phyloP scores from a whole-genome alignment of 306 rosid genomes.

The Prunus padus region DNA sequence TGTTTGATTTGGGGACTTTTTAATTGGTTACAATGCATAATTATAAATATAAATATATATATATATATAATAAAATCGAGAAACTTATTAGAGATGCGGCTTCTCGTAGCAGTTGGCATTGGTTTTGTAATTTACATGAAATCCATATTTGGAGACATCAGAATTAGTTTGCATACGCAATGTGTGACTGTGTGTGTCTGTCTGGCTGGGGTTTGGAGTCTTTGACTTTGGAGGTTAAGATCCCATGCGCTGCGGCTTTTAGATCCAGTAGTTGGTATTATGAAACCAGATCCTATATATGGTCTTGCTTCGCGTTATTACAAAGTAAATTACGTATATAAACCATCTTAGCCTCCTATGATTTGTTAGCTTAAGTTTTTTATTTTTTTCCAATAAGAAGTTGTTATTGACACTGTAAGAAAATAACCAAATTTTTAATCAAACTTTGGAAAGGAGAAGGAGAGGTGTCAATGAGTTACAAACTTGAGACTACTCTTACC shows the following conservation, averaged over 20 bases:
- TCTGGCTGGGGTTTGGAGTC: neutral
- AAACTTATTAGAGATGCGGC: constrained; percentile 22
- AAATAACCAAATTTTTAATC: no score
- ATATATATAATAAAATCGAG: neutral
- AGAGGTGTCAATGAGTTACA: no score
- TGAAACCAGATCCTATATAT: neutral
- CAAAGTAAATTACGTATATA: no score
- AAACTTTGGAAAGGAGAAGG: no score
- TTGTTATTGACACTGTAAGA: no score
- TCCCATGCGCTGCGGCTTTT: constrained; percentile 19
- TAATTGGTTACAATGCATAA: neutral
- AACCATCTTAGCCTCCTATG: no score
- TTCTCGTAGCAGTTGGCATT: constrained; percentile 13
- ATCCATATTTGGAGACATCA: neutral
- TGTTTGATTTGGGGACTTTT: neutral
- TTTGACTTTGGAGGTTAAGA: constrained; percentile 7
- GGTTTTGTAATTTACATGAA: neutral
- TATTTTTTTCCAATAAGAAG: no score
- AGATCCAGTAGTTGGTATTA: neutral
- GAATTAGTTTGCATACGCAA: neutral
- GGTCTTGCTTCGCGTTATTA: no score
- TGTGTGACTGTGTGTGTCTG: neutral
- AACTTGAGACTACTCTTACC: no score
- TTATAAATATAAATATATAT: neutral
- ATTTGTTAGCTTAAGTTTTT: no score